Evolutionary conservation across 2,329 filamentous ascomycete species (phyloP).

Genomic region (Lecanicillium sp.): DNA sequence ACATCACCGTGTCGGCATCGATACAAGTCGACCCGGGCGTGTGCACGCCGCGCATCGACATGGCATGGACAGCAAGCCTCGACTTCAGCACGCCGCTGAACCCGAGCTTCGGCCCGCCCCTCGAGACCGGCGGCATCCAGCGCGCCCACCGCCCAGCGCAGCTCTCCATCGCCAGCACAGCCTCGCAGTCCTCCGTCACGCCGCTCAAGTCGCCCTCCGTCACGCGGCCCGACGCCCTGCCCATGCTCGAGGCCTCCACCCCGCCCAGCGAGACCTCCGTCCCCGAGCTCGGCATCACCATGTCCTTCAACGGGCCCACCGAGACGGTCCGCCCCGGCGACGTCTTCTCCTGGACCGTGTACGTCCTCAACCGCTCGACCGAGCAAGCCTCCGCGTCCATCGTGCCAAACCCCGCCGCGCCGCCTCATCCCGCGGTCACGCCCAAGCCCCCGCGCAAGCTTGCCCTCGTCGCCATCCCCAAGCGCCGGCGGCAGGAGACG

Average conservation of each 20-base stretch:
- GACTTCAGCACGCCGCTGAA: constrained; percentile 64
- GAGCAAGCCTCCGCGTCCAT: no score
- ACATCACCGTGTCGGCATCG: constrained; percentile 55
- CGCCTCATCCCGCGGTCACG: constrained; percentile 15
- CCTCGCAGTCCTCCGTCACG: constrained; percentile 42
- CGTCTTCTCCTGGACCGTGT: constrained; percentile 65
- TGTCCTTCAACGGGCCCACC: constrained; percentile 63
- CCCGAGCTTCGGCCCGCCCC: constrained; percentile 51
- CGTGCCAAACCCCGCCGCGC: constrained; percentile 29
- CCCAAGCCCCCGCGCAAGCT: constrained; percentile 54
- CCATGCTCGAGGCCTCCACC: constrained; percentile 50
- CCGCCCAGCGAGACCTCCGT: constrained; percentile 38
- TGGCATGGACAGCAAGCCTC: constrained; percentile 62
- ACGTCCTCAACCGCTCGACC: constrained; percentile 66
- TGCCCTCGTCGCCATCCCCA: constrained; percentile 62
- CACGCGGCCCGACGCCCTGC: constrained; percentile 54
- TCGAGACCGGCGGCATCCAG: constrained; percentile 50
- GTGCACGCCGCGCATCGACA: constrained; percentile 56
- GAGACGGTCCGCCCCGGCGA: constrained; percentile 55
- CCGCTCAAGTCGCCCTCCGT: constrained; percentile 54
- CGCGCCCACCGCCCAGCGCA: constrained; percentile 57
- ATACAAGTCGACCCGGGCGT: constrained; percentile 48
- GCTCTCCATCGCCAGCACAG: constrained; percentile 47
- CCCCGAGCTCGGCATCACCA: constrained; percentile 63
- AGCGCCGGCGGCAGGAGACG: constrained; percentile 53